These are phyloP conservation scores for Pseudohyphozyma bogoriensis DNA, from an alignment of 768 basidiomycete species.

Conservation along the genomic window DNA sequence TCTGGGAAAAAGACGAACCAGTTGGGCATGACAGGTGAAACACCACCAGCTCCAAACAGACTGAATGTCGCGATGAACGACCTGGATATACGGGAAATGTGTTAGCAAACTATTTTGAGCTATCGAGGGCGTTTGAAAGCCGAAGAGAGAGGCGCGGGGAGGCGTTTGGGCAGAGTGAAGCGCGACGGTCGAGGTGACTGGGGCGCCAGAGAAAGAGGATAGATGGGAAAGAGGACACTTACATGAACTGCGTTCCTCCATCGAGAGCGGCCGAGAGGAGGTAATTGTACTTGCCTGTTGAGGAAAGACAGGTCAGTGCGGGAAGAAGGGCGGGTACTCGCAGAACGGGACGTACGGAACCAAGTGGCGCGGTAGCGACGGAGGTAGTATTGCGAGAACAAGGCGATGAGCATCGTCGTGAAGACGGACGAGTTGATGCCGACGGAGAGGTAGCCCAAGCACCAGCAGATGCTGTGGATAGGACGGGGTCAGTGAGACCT, in stretches of 20 bases:
- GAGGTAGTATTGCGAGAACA: conserved; percentile 51
- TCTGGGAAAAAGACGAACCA: too few relatives aligned
- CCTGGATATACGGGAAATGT: conserved; percentile 42
- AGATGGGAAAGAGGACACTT: background rate
- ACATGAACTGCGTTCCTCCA: conserved; percentile 54
- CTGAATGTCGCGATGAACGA: conserved; percentile 56
- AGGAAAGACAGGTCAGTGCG: conserved; percentile 46
- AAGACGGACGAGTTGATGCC: conserved; percentile 51
- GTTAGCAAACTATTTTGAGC: background rate
- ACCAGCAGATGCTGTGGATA: conserved; percentile 38
- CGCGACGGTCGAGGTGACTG: too few relatives aligned
- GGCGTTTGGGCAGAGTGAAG: too few relatives aligned
- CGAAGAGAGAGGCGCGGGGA: too few relatives aligned
- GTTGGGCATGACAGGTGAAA: too few relatives aligned
- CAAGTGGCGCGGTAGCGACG: conserved; percentile 51
- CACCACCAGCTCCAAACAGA: conserved; percentile 46
- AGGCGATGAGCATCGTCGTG: conserved; percentile 47
- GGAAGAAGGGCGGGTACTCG: conserved; percentile 37
- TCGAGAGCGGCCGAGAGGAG: conserved; percentile 54
- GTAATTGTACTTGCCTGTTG: conserved; percentile 39
- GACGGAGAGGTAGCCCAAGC: conserved; percentile 47
- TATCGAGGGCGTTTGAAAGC: too few relatives aligned
- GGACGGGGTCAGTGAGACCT: background rate
- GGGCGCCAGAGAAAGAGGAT: too few relatives aligned
- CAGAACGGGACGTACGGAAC: conserved; percentile 48